Conservation (phyloP, 305 asterid genomes). For the Solanum chacoense region DNA sequence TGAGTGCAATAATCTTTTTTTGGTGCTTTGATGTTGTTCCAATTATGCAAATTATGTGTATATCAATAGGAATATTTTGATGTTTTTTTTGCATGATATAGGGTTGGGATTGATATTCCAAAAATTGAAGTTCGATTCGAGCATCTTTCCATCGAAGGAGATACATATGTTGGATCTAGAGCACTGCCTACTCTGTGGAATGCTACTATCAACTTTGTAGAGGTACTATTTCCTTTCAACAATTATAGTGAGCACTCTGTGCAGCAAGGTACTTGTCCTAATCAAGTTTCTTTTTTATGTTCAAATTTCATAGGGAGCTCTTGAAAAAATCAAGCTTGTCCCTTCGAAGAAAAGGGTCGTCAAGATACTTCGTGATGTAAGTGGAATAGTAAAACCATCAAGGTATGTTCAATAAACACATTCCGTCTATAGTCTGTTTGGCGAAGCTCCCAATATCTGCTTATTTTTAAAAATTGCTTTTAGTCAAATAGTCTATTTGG, state of each 20-base stretch:
- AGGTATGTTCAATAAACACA: constrained; percentile 38
- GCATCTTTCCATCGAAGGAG: constrained; percentile 68
- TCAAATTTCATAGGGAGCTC: constrained; percentile 38
- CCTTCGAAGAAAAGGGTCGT: constrained; percentile 67
- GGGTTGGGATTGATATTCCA: no score
- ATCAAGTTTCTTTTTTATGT: constrained; percentile 1
- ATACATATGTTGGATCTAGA: constrained; percentile 60
- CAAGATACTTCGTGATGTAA: constrained; percentile 61
- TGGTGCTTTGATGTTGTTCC: not conserved
- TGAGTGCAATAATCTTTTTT: not conserved
- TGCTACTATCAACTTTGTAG: constrained; percentile 50
- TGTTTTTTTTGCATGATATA: not conserved
- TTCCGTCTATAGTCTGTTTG: not conserved
- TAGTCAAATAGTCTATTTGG: not conserved
- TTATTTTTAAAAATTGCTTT: not conserved
- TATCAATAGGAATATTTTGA: not conserved
- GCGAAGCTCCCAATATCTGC: not conserved
- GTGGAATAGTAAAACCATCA: constrained; percentile 74
- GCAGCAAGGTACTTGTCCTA: not conserved
- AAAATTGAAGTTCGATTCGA: constrained; percentile 79
- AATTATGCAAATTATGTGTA: not conserved
- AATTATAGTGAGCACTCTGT: not conserved
- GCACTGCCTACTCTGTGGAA: constrained; percentile 84
- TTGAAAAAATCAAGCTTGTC: constrained; percentile 51
- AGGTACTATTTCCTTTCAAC: constrained; percentile 30